Conservation (phyloP, 148 eudicot species). For the Diospyros kaki region DNA sequence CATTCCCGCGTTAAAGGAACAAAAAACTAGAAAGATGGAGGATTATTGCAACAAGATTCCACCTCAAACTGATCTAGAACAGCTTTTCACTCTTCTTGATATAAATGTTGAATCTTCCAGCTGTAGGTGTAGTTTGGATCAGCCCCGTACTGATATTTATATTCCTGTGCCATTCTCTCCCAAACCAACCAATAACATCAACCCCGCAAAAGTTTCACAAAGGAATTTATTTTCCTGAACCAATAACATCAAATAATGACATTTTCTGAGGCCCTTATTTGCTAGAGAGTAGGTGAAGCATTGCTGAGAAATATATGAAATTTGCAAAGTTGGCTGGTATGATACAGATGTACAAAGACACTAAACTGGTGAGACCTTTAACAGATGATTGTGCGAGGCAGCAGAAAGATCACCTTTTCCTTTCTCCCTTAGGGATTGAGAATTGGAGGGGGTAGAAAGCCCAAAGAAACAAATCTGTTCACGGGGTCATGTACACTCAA, state of each 20-base stretch:
- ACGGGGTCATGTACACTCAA: neutral
- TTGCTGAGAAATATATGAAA: conserved; percentile 4
- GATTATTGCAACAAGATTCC: neutral
- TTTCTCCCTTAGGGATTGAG: neutral
- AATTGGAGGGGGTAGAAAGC: neutral
- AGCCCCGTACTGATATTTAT: conserved; percentile 5
- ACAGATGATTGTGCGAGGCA: neutral
- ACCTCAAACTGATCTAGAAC: neutral
- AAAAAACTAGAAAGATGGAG: neutral
- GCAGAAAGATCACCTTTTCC: conserved; percentile 4
- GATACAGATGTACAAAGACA: conserved; percentile 16
- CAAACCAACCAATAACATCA: neutral
- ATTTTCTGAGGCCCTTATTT: neutral
- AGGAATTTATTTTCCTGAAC: too few species aligned
- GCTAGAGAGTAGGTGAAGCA: conserved; percentile 5
- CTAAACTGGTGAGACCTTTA: conserved; percentile 10
- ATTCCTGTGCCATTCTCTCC: neutral
- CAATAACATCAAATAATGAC: too few species aligned
- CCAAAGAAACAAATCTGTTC: conserved; percentile 1
- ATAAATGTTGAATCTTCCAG: neutral
- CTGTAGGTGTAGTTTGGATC: conserved; percentile 2
- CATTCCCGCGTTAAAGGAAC: neutral
- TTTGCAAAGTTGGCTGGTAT: neutral
- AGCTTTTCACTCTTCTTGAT: neutral
- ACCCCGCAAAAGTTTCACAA: neutral